A percentile compares a stretch with the other conserved stretches of the same genome.
These are phyloP conservation scores for Leccinellum albellum DNA, from an alignment of 768 basidiomycete genomes.

Conservation along the genomic window DNA sequence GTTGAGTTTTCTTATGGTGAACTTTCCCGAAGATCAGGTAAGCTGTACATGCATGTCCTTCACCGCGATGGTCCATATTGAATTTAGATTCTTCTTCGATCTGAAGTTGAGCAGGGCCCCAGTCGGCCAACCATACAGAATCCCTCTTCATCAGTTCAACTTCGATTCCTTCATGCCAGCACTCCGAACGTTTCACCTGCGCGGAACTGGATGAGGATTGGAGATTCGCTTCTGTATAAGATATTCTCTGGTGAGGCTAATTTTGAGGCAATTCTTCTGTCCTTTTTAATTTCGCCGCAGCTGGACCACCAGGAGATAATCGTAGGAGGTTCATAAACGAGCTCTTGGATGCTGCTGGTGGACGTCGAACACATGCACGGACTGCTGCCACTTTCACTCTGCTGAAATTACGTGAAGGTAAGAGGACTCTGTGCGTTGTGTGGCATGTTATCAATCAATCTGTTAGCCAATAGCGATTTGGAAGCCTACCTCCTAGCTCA, in stretches of 20 bases:
- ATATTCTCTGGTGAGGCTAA: slow-evolving; percentile 4
- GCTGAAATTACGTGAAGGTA: slow-evolving; percentile 7
- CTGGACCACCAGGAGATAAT: slow-evolving; percentile 1
- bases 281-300: neutral
- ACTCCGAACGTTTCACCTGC: slow-evolving; percentile 9
- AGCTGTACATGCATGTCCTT: neutral
- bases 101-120: neutral
- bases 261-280: neutral
- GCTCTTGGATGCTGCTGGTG: slow-evolving; percentile 5
- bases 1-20: slow-evolving; percentile 12
- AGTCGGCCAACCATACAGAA: neutral
- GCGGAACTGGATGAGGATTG: slow-evolving; percentile 12
- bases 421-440: neutral
- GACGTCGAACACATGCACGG: slow-evolving; percentile 4
- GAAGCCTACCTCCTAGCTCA: slow-evolving; percentile 1
- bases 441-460: neutral
- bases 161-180: slow-evolving; percentile 6
- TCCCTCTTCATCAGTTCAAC: neutral
- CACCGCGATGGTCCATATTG: neutral
- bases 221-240: slow-evolving; percentile 7
- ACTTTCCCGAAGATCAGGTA: slow-evolving; percentile 10
- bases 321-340: slow-evolving; percentile 9
- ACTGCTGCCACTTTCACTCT: slow-evolving; percentile 16
- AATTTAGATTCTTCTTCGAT: neutral
- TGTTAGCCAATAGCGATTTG: slow-evolving; percentile 3